Evolutionary conservation across 2,329 filamentous ascomycete genomes (phyloP), one percentile per base, ranked within the genome.

Genomic region (Dactylonectria estremocensis): DNA sequence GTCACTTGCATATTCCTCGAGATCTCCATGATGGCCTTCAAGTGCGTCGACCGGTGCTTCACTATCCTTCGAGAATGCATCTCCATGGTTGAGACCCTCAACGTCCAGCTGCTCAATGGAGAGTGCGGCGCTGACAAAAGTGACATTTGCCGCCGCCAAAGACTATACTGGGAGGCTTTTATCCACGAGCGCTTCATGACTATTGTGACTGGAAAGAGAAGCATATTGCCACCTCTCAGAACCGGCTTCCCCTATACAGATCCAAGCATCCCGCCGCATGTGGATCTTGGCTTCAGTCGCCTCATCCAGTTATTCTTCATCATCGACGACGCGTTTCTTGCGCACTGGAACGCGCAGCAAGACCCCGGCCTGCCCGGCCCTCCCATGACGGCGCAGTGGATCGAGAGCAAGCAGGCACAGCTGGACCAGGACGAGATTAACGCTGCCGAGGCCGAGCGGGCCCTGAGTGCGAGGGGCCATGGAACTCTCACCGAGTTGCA

Each of bases 161-260:
- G 87, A 3, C 75, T 88, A 1, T 88, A 89, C 74, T 89, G 87
- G 86, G 83, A 87, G 68, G 83, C 83, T 13, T 89, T 85, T 70
- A 86, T 89, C 35, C 86, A 89, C 66, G 87, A 89, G 72, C 83
- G 88, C 16, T 89, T 89, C 72, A 72, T 87, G n/a, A 84, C 84
- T 37, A 84, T 89, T 28, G 78, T 85, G 4, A 83, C 86, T 45
- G 86, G 86, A 49, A 83, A 83, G 5, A 80, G 81, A 2, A 79
- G 79, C 31, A 74, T 78, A 16, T 72, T 83, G 66, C 71, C 72
- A 9, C 78, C 80, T 1, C 77, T 83, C 7, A 63, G 69, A 16
- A 75, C 75, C 1, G 77, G 78, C 4, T 70, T 79, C 18, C 80
- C 80, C 1, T 50, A 74, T 2, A 40, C 71, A 10, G 82, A 83